Evolutionary conservation across 106 monocot species (phyloP).

Genomic region (Dioscorea zingiberensis): DNA sequence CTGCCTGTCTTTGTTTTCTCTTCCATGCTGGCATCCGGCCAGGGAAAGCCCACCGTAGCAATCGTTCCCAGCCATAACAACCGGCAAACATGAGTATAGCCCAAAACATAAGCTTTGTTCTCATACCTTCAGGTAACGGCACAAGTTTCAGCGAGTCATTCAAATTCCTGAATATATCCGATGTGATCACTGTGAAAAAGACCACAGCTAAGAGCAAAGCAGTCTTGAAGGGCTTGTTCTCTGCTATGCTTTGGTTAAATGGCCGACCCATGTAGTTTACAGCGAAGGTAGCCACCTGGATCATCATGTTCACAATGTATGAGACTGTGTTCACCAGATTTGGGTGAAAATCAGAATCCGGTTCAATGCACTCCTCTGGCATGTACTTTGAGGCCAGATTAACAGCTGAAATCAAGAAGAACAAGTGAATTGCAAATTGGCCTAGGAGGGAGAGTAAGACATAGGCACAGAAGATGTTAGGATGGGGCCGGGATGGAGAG

Average conservation of each 20-base stretch:
- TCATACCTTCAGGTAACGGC: conserved; percentile 82
- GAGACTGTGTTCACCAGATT: conserved; percentile 97
- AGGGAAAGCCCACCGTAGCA: conserved; percentile 79
- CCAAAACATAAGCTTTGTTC: conserved; percentile 65
- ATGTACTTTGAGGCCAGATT: conserved; percentile 77
- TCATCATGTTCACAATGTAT: conserved; percentile 99
- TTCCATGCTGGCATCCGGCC: conserved; percentile 79
- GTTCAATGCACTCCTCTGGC: conserved; percentile 98
- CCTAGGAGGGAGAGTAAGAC: conserved; percentile 90
- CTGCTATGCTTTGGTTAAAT: conserved; percentile 86
- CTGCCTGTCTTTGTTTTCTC: conserved; percentile 57
- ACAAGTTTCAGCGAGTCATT: conserved; percentile 88
- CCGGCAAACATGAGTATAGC: conserved; percentile 76
- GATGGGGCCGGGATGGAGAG: conserved; percentile 69
- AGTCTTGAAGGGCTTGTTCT: conserved; percentile 82
- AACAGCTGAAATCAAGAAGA: conserved; percentile 71
- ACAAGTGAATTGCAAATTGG: conserved; percentile 89
- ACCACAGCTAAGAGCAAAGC: conserved; percentile 64
- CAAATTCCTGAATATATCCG: conserved; percentile 78
- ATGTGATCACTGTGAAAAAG: conserved; percentile 84
- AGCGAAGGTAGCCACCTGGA: conserved; percentile 97
- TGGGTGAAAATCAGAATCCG: conserved; percentile 90
- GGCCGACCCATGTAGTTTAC: conserved; percentile 99
- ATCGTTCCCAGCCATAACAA: conserved; percentile 88
- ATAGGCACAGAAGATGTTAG: conserved; percentile 92